Evolutionary conservation across 2,329 filamentous ascomycete genomes (phyloP).

Genomic region (Talaromyces sp.): DNA sequence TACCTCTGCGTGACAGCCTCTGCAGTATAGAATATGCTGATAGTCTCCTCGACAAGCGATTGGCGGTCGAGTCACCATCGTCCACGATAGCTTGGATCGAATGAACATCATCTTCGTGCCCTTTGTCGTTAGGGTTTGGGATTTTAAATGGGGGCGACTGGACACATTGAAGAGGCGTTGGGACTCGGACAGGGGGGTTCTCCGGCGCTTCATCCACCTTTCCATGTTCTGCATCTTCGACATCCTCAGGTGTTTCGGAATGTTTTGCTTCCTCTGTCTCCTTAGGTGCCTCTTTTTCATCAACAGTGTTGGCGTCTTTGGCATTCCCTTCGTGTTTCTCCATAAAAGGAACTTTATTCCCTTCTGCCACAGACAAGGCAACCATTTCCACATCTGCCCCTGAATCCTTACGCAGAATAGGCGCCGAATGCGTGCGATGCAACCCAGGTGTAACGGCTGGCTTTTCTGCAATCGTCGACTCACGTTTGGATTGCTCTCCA

Average conservation of each 20-base stretch:
- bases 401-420: background rate
- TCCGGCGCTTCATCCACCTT: background rate
- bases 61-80: slow-evolving; percentile 27
- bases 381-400: slow-evolving; percentile 4
- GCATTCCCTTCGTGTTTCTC: background rate
- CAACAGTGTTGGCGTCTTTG: background rate
- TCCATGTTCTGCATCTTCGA: background rate
- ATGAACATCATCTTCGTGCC: slow-evolving; percentile 40
- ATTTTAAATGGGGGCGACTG: slow-evolving; percentile 16
- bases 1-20: slow-evolving; percentile 18
- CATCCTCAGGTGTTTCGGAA: background rate
- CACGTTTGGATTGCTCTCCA: slow-evolving; percentile 45
- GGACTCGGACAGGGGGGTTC: background rate
- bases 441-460: background rate
- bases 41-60: slow-evolving; percentile 24
- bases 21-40: slow-evolving; percentile 24
- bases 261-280: background rate
- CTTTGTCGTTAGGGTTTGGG: slow-evolving; percentile 18
- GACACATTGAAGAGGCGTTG: slow-evolving; percentile 1
- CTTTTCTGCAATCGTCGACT: background rate
- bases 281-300: background rate
- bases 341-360: background rate
- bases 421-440: background rate
- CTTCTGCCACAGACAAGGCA: background rate
- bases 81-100: slow-evolving; percentile 64